These are phyloP conservation scores for Sistotremastrum niveocremeum DNA, from an alignment of 768 basidiomycete species.

Conservation along the genomic window DNA sequence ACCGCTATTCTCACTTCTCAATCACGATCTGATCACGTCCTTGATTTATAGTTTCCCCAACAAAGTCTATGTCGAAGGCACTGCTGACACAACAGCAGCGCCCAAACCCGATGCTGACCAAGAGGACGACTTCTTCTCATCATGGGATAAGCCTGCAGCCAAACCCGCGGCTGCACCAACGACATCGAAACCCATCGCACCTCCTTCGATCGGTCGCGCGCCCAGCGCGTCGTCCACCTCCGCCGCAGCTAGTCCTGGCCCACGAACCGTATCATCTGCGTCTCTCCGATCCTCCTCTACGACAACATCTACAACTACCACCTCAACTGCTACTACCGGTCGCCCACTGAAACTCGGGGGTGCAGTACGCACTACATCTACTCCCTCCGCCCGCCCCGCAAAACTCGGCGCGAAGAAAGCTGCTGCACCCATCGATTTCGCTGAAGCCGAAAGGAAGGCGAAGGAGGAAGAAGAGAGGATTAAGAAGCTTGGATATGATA, in stretches of 20 bases:
- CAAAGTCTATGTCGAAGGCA: constrained; percentile 74
- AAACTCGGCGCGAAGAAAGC: constrained; percentile 75
- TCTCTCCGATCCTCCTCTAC: constrained; percentile 36
- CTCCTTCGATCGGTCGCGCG: constrained; percentile 29
- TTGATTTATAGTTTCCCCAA: constrained; percentile 48
- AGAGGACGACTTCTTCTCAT: constrained; percentile 93
- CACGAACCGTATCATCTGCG: constrained; percentile 56
- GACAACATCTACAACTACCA: constrained; percentile 6
- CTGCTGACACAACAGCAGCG: constrained; percentile 25
- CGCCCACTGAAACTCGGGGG: constrained; percentile 40
- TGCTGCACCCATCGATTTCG: constrained; percentile 75
- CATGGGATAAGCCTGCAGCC: constrained; percentile 76
- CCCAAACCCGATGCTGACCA: constrained; percentile 25
- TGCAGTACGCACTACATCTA: constrained; percentile 7
- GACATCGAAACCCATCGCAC: constrained; percentile 37
- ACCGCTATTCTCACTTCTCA: neutral
- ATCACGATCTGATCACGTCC: neutral
- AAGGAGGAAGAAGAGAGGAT: constrained; percentile 85
- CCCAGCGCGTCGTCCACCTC: constrained; percentile 19
- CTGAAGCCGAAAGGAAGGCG: constrained; percentile 84
- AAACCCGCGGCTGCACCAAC: neutral
- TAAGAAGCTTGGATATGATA: constrained; percentile 85
- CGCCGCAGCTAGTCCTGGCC: constrained; percentile 21
- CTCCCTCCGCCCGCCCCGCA: constrained; percentile 16
- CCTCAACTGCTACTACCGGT: constrained; percentile 13